Percentiles rank a stretch among this genome's conserved stretches.
These are phyloP conservation scores for Tulasnella sp. DNA, from an alignment of 768 basidiomycete genomes.

Conservation along the genomic window DNA sequence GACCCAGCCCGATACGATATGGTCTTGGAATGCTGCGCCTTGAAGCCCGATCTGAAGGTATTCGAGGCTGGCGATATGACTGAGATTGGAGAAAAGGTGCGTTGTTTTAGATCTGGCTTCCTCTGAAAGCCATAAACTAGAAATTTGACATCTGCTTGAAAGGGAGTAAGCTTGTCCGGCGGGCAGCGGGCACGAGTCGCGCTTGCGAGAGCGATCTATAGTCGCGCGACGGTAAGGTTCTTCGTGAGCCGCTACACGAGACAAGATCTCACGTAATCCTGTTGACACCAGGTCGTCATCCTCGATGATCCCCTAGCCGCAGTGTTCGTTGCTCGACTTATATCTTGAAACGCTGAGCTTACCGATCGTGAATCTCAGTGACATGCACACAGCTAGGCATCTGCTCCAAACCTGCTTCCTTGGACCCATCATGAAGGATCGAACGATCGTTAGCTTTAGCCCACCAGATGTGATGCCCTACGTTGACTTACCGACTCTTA, in stretches of 20 bases:
- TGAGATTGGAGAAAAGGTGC: slow-evolving; percentile 77
- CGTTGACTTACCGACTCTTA: neutral
- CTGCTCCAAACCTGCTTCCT: slow-evolving; percentile 52
- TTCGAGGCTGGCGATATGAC: slow-evolving; percentile 71
- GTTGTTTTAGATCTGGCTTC: neutral
- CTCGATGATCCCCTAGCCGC: slow-evolving; percentile 22
- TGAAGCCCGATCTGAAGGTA: slow-evolving; percentile 57
- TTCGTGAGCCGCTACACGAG: slow-evolving; percentile 11
- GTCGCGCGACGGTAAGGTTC: slow-evolving; percentile 17
- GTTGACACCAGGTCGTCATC: neutral
- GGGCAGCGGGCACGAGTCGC: slow-evolving; percentile 66
- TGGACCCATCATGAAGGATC: slow-evolving; percentile 46
- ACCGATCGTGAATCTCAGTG: slow-evolving; percentile 45
- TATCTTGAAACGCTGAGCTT: slow-evolving; percentile 29
- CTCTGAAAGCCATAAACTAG: no score
- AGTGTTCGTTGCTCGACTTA: neutral
- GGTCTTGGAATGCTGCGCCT: slow-evolving; percentile 64
- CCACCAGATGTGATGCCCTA: neutral
- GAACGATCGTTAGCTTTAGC: slow-evolving; percentile 39
- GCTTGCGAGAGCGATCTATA: slow-evolving; percentile 72
- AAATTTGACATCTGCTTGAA: neutral
- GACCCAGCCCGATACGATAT: slow-evolving; percentile 51
- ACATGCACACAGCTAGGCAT: slow-evolving; percentile 67
- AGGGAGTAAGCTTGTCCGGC: slow-evolving; percentile 49
- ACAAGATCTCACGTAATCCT: neutral